A percentile compares a stretch with the other conserved stretches of the same genome.
Evolutionary conservation across 352 stramenopile species (phyloP).

Genomic region (Lagenidium giganteum): DNA sequence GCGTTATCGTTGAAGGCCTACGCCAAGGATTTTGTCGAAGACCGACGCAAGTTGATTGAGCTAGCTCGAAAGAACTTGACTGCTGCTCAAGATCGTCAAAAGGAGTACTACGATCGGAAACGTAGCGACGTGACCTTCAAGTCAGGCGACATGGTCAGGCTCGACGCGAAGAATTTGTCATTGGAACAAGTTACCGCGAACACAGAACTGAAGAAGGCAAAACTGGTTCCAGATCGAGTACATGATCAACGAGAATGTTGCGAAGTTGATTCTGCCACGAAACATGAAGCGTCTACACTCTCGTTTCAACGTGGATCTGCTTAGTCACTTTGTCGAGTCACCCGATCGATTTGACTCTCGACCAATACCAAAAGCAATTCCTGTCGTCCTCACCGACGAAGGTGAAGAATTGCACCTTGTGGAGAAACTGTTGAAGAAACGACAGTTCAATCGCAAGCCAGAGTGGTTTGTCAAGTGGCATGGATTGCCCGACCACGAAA

Average conservation of each 20-base stretch:
- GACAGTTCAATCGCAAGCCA: constrained; percentile 9
- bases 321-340: background rate
- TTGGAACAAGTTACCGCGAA: constrained; percentile 1
- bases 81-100: constrained; percentile 2
- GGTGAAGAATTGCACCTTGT: background rate
- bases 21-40: constrained; percentile 4
- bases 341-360: background rate
- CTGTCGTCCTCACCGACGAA: too few species aligned
- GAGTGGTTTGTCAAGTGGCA: constrained; percentile 11
- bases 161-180: constrained; percentile 11
- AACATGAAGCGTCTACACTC: constrained; percentile 4
- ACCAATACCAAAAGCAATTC: background rate
- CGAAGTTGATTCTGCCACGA: constrained; percentile 7
- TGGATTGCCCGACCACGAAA: background rate
- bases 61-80: background rate
- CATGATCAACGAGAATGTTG: constrained; percentile 13
- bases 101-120: constrained; percentile 13
- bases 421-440: constrained; percentile 3
- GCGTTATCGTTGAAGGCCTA: background rate
- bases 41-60: constrained; percentile 4
- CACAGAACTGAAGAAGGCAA: background rate
- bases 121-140: background rate
- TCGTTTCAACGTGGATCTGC: constrained; percentile 14
- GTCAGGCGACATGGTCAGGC: constrained; percentile 3
- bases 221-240: constrained; percentile 13